These are phyloP conservation scores for Mycena alexandri DNA, from an alignment of 768 basidiomycete genomes.

Conservation along the genomic window DNA sequence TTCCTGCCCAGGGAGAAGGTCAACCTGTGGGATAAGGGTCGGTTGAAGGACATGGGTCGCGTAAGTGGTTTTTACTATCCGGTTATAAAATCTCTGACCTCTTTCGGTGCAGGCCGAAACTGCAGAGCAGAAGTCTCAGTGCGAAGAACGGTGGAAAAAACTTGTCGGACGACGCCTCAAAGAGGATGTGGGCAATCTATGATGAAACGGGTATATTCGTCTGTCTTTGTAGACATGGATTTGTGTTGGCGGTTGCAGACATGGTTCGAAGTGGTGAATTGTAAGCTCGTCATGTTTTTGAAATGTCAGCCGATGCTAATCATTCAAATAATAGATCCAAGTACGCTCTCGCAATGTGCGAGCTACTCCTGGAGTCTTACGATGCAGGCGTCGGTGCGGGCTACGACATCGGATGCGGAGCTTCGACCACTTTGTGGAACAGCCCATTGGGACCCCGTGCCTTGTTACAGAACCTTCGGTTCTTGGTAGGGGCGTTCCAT, in stretches of 20 bases:
- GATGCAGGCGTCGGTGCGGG: constrained; percentile 35
- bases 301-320: too few species aligned
- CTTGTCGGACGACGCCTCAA: constrained; percentile 16
- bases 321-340: too few species aligned
- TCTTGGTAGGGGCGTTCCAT: constrained; percentile 14
- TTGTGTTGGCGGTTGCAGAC: constrained; percentile 37
- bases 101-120: too few species aligned
- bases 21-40: too few species aligned
- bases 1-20: neutral
- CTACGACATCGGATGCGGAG: neutral
- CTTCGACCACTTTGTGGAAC: too few species aligned
- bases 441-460: too few species aligned
- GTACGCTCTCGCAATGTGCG: constrained; percentile 1
- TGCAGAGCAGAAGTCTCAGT: neutral
- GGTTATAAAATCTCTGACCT: too few species aligned
- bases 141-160: constrained; percentile 25
- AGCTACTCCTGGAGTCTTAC: neutral
- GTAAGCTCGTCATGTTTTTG: constrained; percentile 1
- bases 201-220: constrained; percentile 42
- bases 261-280: constrained; percentile 42
- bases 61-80: too few species aligned
- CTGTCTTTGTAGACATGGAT: constrained; percentile 41
- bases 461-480: too few species aligned
- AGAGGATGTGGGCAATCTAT: constrained; percentile 38
- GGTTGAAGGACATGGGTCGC: neutral